Base-by-base conservation (phyloP, 768 basidiomycete genomes). In the Amanita rimosa region DNA sequence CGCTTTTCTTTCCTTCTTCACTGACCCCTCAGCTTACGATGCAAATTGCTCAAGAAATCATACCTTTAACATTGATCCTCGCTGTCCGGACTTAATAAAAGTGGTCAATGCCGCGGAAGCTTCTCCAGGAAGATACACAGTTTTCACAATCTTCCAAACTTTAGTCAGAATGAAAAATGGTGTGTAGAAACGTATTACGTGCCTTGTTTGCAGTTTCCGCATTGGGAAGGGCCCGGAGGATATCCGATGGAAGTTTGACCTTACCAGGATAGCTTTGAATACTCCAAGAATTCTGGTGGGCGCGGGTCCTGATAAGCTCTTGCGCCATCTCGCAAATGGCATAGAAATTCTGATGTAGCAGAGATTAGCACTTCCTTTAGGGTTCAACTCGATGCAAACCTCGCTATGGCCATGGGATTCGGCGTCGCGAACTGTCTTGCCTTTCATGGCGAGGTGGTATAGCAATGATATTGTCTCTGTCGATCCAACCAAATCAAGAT, bases 321-420 rank as follows among this genome's bases (percentile, higher is more conserved):
- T 96, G 90, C 0, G 95, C 84, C 6, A 98, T 72, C 57, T 99
- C 96, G 54, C 86, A 81, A 50, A 90, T 71, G 7, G 80, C 73
- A 59, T 96, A 98, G 35, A 99, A 69, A 61, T 90, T 87, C 94
- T 96, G 21, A 33, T 19, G n/a, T 4, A 31, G 19, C 26, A 6
- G 21, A 10, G 1, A 22, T 22, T 10, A 33, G 16, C 14, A 8
- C 21, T 29, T 6, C 3, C 42, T 19, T 19, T 14, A 36, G 11
- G 13, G 9, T 41, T 31, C 4, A 17, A 6, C 36, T n/a, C 40
- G 16, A 14, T 40, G 51, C 67, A 38, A 48, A 90, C 90, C 71
- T 88, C 82, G 65, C 81, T 85, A 52, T 76, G 73, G 1, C 70
- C 64, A 52, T 81, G 73, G 1, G 81, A 80, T 42, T 82, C 77